Base-by-base conservation (phyloP, 225 moss, liverwort and hornwort genomes). In the Sphagnum tenellum region DNA sequence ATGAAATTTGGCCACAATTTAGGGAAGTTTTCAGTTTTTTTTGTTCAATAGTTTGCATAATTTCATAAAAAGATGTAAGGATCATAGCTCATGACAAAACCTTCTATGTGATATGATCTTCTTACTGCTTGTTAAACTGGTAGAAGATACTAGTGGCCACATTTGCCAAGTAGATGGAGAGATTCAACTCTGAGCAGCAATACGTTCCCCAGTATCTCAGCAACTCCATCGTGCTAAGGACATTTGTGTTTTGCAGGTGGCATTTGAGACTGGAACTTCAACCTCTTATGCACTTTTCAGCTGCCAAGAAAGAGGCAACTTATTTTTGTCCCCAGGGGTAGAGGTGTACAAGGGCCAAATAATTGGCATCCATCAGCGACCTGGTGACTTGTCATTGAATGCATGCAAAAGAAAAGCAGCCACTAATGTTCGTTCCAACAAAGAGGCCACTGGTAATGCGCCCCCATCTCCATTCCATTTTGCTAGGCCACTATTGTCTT, bases 371-470 rank as follows among this genome's bases (percentile, higher is more conserved):
- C 95, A 95, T 71, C 95, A 95, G 71, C 77, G 95, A 49, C 95
- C 95, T 3, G 95, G 95, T 51, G 95, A 95, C 52, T 66, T 95
- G 64, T 60, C 84, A 0, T 60, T 95, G 66, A 95, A 95, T 76
- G 92, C 95, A 8, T 92, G 92, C 77, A 95, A 95, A 72, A 74
- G 84, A 44, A 95, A 95, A 66, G 95, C 95, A 65, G 91, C 92
- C 6, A 95, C 95, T 2, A 95, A 95, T 58, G 91, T 95, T 14
- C 88, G 95, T 57, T 95, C 95, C 11, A 95, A 95, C 75, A 95
- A 95, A 73, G 95, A 95, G 64, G 92, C 88, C 59, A 95, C 94
- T 71, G 94, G 94, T 90, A 63, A 51, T 29, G 29, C 29, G 0
- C 29, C 29, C 29, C 0, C 29, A 29, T 29, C 0, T 29, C 29